phyloP scores from a whole-genome alignment of 1,139 yeast genomes.

The Meyerozyma athensensis region DNA sequence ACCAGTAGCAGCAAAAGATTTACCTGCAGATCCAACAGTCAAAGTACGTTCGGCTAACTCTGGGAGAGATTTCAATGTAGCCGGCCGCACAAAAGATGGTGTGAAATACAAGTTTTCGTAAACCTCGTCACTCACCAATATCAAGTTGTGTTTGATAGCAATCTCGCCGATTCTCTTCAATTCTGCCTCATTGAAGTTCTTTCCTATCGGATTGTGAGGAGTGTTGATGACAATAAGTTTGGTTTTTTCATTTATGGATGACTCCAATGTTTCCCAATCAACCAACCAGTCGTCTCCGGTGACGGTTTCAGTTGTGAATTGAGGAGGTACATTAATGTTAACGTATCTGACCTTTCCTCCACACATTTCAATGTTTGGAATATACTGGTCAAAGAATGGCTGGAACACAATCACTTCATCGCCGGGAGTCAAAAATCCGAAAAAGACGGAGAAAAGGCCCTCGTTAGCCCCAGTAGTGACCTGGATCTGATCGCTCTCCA shows the following conservation, averaged over 20 bases:
- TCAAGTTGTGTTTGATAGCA: constrained; percentile 77
- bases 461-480: constrained; percentile 97
- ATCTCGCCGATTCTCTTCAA: constrained; percentile 68
- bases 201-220: constrained; percentile 96
- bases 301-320: constrained; percentile 58
- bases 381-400: constrained; percentile 95
- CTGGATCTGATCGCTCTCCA: constrained; percentile 62
- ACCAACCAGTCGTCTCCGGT: constrained; percentile 84
- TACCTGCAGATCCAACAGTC: constrained; percentile 96
- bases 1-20: constrained; percentile 96
- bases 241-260: constrained; percentile 67
- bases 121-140: constrained; percentile 88
- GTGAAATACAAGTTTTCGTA: constrained; percentile 83
- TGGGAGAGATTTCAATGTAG: constrained; percentile 61
- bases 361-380: constrained; percentile 86
- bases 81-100: constrained; percentile 71
- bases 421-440: constrained; percentile 79
- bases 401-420: constrained; percentile 98
- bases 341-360: constrained; percentile 90
- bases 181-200: constrained; percentile 74
- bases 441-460: constrained; percentile 80
- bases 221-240: constrained; percentile 84
- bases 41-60: constrained; percentile 76
- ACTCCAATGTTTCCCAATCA: constrained; percentile 71
- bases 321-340: constrained; percentile 78